Percentiles rank a stretch among this genome's conserved stretches.
These are phyloP conservation scores for Zizania latifolia DNA, from an alignment of 176 grass and related monocot genomes.

Conservation along the genomic window DNA sequence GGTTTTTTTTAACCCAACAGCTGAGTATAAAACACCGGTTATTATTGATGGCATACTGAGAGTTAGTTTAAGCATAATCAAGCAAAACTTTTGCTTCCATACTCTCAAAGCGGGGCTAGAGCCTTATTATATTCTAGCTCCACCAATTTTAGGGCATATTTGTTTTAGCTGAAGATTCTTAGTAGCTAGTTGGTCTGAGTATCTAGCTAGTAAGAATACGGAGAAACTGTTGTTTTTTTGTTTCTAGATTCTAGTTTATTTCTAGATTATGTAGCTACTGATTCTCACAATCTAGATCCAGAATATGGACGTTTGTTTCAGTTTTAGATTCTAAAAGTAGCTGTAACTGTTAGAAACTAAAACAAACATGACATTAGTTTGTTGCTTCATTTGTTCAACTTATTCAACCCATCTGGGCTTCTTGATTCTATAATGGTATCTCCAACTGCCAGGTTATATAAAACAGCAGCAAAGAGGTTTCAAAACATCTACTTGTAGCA, in stretches of 20 bases:
- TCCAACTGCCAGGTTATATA: slow-evolving; percentile 21
- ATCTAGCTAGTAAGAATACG: too few species aligned
- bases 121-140: slow-evolving; percentile 22
- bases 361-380: too few species aligned
- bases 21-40: slow-evolving; percentile 17
- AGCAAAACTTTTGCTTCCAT: slow-evolving; percentile 18
- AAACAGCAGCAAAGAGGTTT: background rate
- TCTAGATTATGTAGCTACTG: too few species aligned
- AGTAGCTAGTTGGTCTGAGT: too few species aligned
- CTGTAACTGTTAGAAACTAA: too few species aligned
- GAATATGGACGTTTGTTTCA: too few species aligned
- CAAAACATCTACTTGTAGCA: slow-evolving; percentile 2
- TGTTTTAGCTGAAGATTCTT: too few species aligned
- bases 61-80: slow-evolving; percentile 18
- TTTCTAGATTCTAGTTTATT: too few species aligned
- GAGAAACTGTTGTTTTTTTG: too few species aligned
- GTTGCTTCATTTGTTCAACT: slow-evolving; percentile 15
- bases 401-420: slow-evolving; percentile 20
- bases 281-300: too few species aligned
- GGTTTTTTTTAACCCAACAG: background rate
- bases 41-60: slow-evolving; percentile 10
- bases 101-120: slow-evolving; percentile 18
- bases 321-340: too few species aligned
- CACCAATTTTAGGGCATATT: slow-evolving; percentile 6
- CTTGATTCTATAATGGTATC: slow-evolving; percentile 35